These are phyloP conservation scores for Plasmodium yoelii DNA, from an alignment of 169 alveolate genomes.

Conservation along the genomic window DNA sequence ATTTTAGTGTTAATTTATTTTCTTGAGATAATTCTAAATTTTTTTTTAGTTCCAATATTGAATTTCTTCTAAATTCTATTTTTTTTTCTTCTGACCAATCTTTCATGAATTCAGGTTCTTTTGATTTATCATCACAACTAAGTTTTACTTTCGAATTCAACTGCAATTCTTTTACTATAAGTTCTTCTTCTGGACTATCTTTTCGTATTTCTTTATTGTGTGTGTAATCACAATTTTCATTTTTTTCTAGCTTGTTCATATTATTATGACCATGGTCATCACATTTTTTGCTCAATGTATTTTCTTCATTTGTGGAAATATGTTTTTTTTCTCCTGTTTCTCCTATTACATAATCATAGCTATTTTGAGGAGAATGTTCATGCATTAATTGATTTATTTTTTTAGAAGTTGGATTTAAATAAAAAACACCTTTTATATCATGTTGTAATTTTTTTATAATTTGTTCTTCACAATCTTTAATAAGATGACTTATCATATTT, in stretches of 20 bases:
- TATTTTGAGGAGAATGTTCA: constrained; percentile 31
- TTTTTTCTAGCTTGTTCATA: background rate
- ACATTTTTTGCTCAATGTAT: background rate
- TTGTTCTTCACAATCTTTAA: constrained; percentile 80
- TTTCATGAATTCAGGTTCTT: constrained; percentile 75
- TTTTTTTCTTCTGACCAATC: constrained; percentile 76
- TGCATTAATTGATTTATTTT: constrained; percentile 42
- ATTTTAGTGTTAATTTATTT: constrained; percentile 43
- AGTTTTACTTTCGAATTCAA: constrained; percentile 47
- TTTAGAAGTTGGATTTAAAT: constrained; percentile 55
- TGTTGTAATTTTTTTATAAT: constrained; percentile 80
- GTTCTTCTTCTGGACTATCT: constrained; percentile 42
- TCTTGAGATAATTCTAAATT: constrained; percentile 70
- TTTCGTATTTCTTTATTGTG: constrained; percentile 17
- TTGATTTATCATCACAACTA: constrained; percentile 66
- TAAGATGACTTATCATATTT: constrained; percentile 51
- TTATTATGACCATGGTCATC: background rate
- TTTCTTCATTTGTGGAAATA: constrained; percentile 27
- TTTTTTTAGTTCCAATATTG: constrained; percentile 50
- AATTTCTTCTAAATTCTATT: constrained; percentile 65
- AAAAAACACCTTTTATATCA: constrained; percentile 76
- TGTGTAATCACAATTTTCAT: background rate
- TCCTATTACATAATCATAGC: constrained; percentile 10
- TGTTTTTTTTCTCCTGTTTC: constrained; percentile 7
- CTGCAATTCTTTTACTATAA: constrained; percentile 42